Evolutionary conservation across 2,329 filamentous ascomycete genomes (phyloP).

Genomic region (Penicillium occitanis): DNA sequence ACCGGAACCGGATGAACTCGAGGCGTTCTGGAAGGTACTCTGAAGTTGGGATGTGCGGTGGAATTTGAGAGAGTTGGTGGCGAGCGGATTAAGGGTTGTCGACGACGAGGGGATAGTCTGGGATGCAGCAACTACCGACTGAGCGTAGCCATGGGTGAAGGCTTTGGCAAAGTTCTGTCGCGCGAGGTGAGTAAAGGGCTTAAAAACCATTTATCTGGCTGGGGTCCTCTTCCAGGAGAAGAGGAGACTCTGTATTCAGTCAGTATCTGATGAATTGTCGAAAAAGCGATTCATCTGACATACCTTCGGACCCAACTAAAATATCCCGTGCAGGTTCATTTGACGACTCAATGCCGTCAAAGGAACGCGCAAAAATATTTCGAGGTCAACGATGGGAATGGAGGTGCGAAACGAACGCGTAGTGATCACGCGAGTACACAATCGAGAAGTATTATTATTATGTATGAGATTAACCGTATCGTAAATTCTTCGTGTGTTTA

Average conservation of each 20-base stretch:
- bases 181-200: slow-evolving; percentile 76
- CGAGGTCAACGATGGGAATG: slow-evolving; percentile 3
- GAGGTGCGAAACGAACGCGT: background rate
- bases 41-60: slow-evolving; percentile 66
- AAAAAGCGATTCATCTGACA: slow-evolving; percentile 34
- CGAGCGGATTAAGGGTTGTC: slow-evolving; percentile 50
- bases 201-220: slow-evolving; percentile 84
- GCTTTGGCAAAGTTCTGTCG: slow-evolving; percentile 97
- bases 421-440: slow-evolving; percentile 3
- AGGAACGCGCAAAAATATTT: slow-evolving; percentile 32
- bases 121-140: slow-evolving; percentile 93
- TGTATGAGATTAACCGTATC: background rate
- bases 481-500: background rate
- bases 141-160: slow-evolving; percentile 95
- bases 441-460: background rate
- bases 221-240: slow-evolving; percentile 64
- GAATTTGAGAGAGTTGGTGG: slow-evolving; percentile 50
- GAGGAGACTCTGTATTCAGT: slow-evolving; percentile 49
- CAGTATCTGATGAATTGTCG: slow-evolving; percentile 22
- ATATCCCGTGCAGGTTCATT: slow-evolving; percentile 91
- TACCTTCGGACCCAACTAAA: slow-evolving; percentile 64
- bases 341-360: slow-evolving; percentile 86
- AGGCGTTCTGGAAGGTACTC: slow-evolving; percentile 68
- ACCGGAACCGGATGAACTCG: slow-evolving; percentile 51
- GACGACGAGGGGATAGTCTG: slow-evolving; percentile 70